Percentiles rank a stretch among this genome's conserved stretches.
phyloP scores from a whole-genome alignment of 129 eudicot genomes.

The Centella asiatica region DNA sequence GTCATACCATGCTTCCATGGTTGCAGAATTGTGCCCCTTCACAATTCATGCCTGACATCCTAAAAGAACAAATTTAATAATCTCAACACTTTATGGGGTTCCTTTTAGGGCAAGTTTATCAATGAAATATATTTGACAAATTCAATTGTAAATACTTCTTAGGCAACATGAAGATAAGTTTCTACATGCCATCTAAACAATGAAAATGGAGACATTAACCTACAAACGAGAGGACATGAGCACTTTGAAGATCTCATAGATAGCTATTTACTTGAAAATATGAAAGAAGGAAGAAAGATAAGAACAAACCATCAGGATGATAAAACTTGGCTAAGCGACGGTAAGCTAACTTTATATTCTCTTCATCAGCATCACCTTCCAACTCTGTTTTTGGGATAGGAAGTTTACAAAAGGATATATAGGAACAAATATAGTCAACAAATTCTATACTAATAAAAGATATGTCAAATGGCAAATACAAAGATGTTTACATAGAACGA shows the following conservation, averaged over 20 bases:
- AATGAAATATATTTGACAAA: too few species aligned
- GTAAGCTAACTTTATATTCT: slow-evolving; percentile 74
- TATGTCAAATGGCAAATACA: too few species aligned
- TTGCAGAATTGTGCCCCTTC: not conserved
- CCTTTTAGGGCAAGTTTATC: not conserved
- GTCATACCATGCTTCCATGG: not conserved
- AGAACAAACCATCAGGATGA: slow-evolving; percentile 97
- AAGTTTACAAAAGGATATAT: not conserved
- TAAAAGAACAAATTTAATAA: too few species aligned
- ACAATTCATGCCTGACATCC: too few species aligned
- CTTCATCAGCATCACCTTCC: slow-evolving; percentile 85
- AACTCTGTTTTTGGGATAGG: slow-evolving; percentile 43
- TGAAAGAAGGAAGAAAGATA: slow-evolving; percentile 17
- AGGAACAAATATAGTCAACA: not conserved
- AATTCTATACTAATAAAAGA: not conserved
- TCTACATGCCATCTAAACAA: not conserved
- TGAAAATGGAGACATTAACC: not conserved
- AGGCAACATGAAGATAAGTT: not conserved
- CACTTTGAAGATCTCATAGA: not conserved
- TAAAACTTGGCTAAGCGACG: slow-evolving; percentile 94
- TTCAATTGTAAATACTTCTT: too few species aligned
- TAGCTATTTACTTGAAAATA: not conserved
- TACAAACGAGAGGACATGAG: not conserved
- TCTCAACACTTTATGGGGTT: not conserved
- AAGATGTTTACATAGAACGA: too few species aligned